phyloP scores from a whole-genome alignment of 208 protist species.

The Entamoeba histolytica region DNA sequence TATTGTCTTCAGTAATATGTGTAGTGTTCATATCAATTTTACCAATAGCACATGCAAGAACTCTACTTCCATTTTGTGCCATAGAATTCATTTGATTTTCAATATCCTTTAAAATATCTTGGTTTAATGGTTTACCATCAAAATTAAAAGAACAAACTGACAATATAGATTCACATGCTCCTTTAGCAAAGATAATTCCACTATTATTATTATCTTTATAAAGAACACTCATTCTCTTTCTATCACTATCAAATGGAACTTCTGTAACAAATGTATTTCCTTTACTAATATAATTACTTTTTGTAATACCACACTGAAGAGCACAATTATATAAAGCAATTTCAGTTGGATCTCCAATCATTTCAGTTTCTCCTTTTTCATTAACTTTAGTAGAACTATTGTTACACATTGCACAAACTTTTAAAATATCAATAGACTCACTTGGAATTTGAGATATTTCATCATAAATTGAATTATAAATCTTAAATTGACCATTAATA shows the following conservation, averaged over 20 bases:
- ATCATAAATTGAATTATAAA: background rate
- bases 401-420: background rate
- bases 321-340: background rate
- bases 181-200: slow-evolving; percentile 19
- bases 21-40: background rate
- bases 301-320: background rate
- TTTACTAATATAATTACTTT: background rate
- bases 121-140: background rate
- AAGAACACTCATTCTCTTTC: background rate
- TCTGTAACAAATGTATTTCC: background rate
- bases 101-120: background rate
- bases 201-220: background rate
- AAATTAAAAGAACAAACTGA: background rate
- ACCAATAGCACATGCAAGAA: background rate
- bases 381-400: background rate
- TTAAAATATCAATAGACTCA: background rate
- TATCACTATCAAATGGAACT: background rate
- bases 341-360: slow-evolving; percentile 1
- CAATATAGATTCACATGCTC: slow-evolving; percentile 24
- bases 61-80: background rate
- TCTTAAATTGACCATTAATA: background rate
- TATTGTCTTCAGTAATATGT: background rate
- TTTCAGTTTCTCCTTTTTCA: background rate
- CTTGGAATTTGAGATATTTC: background rate
- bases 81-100: background rate